These are phyloP conservation scores for Mayamaea pseudoterrestris DNA, from an alignment of 108 stramenopile genomes.

Conservation along the genomic window DNA sequence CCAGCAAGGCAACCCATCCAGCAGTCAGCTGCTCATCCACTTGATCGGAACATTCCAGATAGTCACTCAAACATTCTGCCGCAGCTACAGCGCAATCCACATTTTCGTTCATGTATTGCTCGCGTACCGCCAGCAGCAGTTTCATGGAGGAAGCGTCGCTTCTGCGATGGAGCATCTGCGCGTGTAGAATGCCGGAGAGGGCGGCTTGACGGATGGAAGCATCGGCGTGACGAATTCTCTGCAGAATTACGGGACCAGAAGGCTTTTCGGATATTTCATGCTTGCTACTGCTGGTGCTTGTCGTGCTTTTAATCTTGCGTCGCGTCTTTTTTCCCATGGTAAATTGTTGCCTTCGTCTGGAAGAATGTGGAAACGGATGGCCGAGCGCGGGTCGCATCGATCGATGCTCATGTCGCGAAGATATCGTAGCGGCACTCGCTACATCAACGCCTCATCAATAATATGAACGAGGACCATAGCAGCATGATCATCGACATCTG, in stretches of 20 bases:
- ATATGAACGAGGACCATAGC: too few relatives aligned
- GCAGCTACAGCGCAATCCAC: slow-evolving; percentile 53
- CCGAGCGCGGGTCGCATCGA: too few relatives aligned
- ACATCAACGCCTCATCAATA: too few relatives aligned
- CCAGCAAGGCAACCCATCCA: slow-evolving; percentile 25
- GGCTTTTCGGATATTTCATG: too few relatives aligned
- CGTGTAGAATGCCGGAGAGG: slow-evolving; percentile 20
- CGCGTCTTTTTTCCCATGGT: too few relatives aligned
- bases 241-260: slow-evolving; percentile 5
- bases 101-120: slow-evolving; percentile 48
- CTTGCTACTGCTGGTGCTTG: too few relatives aligned
- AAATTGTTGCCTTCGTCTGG: too few relatives aligned
- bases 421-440: too few relatives aligned
- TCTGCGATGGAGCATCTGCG: not conserved
- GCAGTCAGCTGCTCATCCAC: slow-evolving; percentile 7
- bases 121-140: slow-evolving; percentile 52
- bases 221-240: slow-evolving; percentile 42
- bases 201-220: slow-evolving; percentile 43
- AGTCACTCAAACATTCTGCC: slow-evolving; percentile 54
- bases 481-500: too few relatives aligned
- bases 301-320: too few relatives aligned
- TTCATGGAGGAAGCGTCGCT: slow-evolving; percentile 1
- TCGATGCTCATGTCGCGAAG: too few relatives aligned
- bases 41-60: slow-evolving; percentile 12
- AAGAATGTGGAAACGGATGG: too few relatives aligned